Evolutionary conservation across 495 filamentous ascomycete genomes (phyloP), one percentile per base, ranked within the genome.

Genomic region (Penicillium flavigenum): DNA sequence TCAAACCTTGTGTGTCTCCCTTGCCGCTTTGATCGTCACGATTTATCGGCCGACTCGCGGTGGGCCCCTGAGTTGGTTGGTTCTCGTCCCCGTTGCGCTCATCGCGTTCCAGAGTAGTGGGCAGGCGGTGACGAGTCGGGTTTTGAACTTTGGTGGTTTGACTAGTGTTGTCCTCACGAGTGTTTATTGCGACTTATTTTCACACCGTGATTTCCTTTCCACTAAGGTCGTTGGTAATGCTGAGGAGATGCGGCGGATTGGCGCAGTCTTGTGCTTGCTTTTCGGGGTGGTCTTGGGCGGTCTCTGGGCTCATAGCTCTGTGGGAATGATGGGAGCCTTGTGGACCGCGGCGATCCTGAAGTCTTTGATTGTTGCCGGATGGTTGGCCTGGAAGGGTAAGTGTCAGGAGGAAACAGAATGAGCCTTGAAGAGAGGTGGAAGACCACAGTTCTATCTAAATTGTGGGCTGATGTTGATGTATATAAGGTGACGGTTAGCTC

Each of bases 141-240:
- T 82, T 10, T 70, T 91, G 59, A 73, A 81, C 61, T 84, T 82
- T 58, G 81, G 79, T 43, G 79, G 79, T 1, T 64, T 91, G 12
- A 87, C 86, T 0, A 87, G 83, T 63, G 86, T 89, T 11, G 87
- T 89, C 26, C 67, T 90, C 54, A 91, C 88, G 19, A 87, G 84
- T 58, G 79, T 85, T 49, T 89, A 88, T 69, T 87, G 85, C 61
- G 88, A 91, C 65, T 61, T 89, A 17, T 88, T 88, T 64, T 85
- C 83, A 8, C 82, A 88, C 51, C 74, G 75, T 34, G 76, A 82
- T 19, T 56, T 89, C 12, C 75, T 88, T 11, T 69, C 74, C 0
- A 22, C 51, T 0, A 61, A 53, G 19, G 51, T 72, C 1, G 43
- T 75, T 27, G 63, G 70, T 5, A 83, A 87, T 60, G 70, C 69